A percentile compares a stretch with the other conserved stretches of the same genome.
Evolutionary conservation across 139 green algal species (phyloP).

Genomic region (Spirogloea muscicola): DNA sequence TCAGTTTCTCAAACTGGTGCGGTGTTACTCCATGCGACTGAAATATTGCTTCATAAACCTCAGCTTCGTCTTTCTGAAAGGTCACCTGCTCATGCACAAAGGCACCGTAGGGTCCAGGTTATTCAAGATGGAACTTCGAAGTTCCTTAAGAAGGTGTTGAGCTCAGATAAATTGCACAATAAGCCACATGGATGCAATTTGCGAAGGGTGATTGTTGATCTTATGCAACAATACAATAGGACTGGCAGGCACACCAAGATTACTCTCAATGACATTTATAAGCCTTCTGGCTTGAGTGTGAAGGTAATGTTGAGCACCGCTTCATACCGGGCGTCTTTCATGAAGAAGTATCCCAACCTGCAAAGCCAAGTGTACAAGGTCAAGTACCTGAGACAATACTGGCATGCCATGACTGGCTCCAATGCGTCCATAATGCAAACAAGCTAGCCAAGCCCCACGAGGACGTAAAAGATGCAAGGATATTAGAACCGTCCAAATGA

Average conservation of each 20-base stretch:
- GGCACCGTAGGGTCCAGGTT: not conserved
- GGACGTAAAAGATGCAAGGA: not conserved
- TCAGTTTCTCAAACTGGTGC: slow-evolving; percentile 43
- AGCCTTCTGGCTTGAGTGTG: not conserved
- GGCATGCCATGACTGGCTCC: too few species aligned
- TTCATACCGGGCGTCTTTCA: slow-evolving; percentile 16
- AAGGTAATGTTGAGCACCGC: not conserved
- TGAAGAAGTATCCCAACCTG: slow-evolving; percentile 34
- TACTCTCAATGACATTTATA: not conserved
- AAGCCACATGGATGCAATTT: not conserved
- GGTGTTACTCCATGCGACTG: slow-evolving; percentile 31
- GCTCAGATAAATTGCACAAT: not conserved
- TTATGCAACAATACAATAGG: not conserved
- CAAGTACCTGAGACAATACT: too few species aligned
- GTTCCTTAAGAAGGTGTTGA: not conserved
- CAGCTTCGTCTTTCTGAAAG: slow-evolving; percentile 21
- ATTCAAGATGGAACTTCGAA: not conserved
- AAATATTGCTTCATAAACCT: slow-evolving; percentile 35
- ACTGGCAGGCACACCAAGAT: too few species aligned
- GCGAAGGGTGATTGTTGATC: not conserved
- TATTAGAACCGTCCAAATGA: not conserved
- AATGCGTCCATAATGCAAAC: not conserved
- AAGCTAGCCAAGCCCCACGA: not conserved
- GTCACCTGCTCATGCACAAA: slow-evolving; percentile 18
- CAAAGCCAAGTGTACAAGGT: not conserved